Evolutionary conservation across 768 basidiomycete genomes (phyloP), one percentile per base, ranked within the genome.

Genomic region (Amanita rimosa): DNA sequence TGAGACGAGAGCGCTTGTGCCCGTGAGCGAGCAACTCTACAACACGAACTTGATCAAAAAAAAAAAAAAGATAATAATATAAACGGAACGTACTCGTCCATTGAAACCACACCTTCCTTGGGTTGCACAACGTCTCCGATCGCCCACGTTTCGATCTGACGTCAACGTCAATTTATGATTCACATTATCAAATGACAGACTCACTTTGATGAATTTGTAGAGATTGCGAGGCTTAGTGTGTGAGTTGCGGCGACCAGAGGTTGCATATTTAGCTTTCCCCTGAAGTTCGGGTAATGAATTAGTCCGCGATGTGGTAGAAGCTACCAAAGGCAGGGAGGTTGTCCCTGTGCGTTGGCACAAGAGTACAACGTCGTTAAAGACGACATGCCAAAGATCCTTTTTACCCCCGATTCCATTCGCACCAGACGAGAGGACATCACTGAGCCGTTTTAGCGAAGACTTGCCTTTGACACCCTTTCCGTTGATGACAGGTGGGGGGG

Each of bases 341-440:
- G 84, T 84, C 8, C 96, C 95, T 2, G 83, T 86, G 47, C 89
- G 75, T 58, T 93, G 89, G 62, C 94, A 98, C 40, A 92, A 78
- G 33, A 99, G 66, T 4, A 92, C 84, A 40, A 99, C 95, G 59
- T 99, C 96, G 49, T 93, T 94, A 71, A 99, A 97, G 11, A 83
- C 79, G 1, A 99, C 89, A 48, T 94, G 74, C 96, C 96, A 99
- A 38, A 92, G 60, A 57, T 99, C 95, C 59, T 84, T 83, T 70
- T 85, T 88, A 27, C 84, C 71, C 31, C 74, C 75, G 14, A 75
- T 59, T 58, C 60, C 83, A 70, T 70, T 70, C 10, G 74, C 64
- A 49, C 50, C 44, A 16, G 48, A 31, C 31, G 31, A 72, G 31
- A 96, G 71, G n/a, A 92, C 88, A 58, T 96, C 93, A 60, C 86